Evolutionary conservation across 2,329 filamentous ascomycete species (phyloP).

Genomic region (Cyclaneusma minus): DNA sequence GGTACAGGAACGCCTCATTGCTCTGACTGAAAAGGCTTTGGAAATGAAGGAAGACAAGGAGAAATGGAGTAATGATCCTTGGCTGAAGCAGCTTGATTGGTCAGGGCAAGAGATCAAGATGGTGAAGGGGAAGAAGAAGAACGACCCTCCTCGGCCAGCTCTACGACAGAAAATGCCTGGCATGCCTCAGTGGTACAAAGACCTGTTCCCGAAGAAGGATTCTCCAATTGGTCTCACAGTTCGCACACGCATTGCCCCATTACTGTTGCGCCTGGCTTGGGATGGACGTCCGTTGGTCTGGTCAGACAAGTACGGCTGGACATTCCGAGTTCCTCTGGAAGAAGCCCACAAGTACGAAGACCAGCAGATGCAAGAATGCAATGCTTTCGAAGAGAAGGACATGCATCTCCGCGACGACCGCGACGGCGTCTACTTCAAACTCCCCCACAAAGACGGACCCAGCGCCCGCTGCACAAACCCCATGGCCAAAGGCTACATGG

Average conservation of each 20-base stretch:
- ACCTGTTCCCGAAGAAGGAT: conserved; percentile 58
- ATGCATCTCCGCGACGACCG: conserved; percentile 48
- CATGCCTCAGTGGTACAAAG: conserved; percentile 93
- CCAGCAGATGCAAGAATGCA: conserved; percentile 58
- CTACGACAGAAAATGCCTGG: conserved; percentile 85
- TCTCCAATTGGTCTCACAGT: conserved; percentile 65
- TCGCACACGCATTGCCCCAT: conserved; percentile 71
- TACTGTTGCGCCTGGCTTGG: conserved; percentile 76
- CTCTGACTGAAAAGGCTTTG: conserved; percentile 62
- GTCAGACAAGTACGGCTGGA: conserved; percentile 91
- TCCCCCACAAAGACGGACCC: conserved; percentile 92
- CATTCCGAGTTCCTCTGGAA: conserved; percentile 56
- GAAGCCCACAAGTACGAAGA: conserved; percentile 50
- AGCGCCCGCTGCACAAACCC: conserved; percentile 71
- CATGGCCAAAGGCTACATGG: conserved; percentile 77
- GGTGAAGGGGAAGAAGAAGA: conserved; percentile 82
- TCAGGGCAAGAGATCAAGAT: conserved; percentile 81
- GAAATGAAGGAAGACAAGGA: conserved; percentile 54
- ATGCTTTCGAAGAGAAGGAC: conserved; percentile 63
- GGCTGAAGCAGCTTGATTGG: conserved; percentile 92
- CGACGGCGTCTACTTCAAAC: conserved; percentile 64
- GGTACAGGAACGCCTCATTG: conserved; percentile 61
- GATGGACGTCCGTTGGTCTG: conserved; percentile 79
- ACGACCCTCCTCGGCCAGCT: conserved; percentile 60
- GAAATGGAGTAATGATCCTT: conserved; percentile 66